These are phyloP conservation scores for Conticribra guillardii DNA, from an alignment of 108 stramenopile species.

Conservation along the genomic window DNA sequence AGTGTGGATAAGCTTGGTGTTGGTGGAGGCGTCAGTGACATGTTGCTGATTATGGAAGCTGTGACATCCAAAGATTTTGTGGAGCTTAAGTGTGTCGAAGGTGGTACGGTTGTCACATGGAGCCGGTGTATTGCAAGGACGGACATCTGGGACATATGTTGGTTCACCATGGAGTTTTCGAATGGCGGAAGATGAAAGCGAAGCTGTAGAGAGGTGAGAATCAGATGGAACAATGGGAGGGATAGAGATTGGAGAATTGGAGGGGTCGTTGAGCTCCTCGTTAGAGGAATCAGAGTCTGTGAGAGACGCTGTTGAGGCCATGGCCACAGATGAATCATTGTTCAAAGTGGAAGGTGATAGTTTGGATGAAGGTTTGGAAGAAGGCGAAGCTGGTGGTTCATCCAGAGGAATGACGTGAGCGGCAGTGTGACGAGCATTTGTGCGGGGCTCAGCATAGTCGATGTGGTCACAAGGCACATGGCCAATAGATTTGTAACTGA, in stretches of 20 bases:
- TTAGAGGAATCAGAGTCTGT: no score
- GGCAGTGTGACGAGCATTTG: neutral
- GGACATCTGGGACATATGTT: neutral
- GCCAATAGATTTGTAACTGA: conserved; percentile 4
- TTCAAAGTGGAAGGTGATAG: no score
- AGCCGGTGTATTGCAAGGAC: neutral
- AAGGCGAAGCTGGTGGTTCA: neutral
- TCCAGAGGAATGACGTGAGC: conserved; percentile 2
- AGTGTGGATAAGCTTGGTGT: no score
- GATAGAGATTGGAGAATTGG: no score
- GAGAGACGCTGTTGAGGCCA: no score
- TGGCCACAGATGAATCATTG: no score
- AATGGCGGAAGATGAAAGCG: no score
- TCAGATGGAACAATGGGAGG: no score
- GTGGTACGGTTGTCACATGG: no score
- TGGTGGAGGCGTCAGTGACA: conserved; percentile 2
- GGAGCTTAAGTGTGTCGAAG: conserved; percentile 16
- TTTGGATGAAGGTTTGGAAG: neutral
- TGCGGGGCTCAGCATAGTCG: conserved; percentile 6
- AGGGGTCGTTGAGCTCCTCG: no score
- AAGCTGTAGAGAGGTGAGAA: no score
- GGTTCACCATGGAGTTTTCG: neutral
- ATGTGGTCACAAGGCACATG: neutral
- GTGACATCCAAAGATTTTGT: conserved; percentile 17
- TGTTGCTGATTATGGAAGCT: conserved; percentile 19